These are phyloP conservation scores for Eleusine coracana DNA, from an alignment of 176 grass and related monocot genomes.

Conservation along the genomic window DNA sequence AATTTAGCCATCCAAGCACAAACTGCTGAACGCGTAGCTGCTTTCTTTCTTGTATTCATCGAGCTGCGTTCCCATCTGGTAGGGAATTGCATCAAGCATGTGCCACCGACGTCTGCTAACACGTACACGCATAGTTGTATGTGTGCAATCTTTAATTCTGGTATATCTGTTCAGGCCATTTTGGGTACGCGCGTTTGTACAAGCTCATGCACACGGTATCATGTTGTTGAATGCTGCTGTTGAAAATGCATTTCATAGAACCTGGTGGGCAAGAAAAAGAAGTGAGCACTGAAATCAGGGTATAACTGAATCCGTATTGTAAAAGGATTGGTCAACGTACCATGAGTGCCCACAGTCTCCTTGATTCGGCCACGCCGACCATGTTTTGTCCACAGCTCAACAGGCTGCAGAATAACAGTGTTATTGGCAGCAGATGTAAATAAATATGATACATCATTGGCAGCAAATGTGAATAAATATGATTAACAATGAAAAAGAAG, in stretches of 20 bases:
- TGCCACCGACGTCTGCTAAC: background rate
- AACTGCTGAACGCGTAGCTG: background rate
- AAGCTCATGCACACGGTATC: slow-evolving; percentile 95
- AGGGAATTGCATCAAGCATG: background rate
- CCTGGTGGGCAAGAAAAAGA: slow-evolving; percentile 44
- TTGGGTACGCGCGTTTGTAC: slow-evolving; percentile 85
- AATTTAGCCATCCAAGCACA: background rate
- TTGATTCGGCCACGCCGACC: slow-evolving; percentile 86
- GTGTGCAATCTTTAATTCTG: slow-evolving; percentile 1
- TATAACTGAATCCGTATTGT: background rate
- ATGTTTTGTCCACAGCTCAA: slow-evolving; percentile 89
- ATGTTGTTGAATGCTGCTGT: slow-evolving; percentile 82
- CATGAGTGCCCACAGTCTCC: slow-evolving; percentile 93
- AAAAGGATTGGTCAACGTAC: slow-evolving; percentile 37
- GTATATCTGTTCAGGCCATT: slow-evolving; percentile 86
- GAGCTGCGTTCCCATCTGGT: background rate
- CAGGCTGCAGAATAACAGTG: slow-evolving; percentile 59
- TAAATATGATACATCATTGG: background rate
- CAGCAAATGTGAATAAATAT: background rate
- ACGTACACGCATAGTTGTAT: background rate
- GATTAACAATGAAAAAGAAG: background rate
- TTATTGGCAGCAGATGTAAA: background rate
- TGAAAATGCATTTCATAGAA: slow-evolving; percentile 93
- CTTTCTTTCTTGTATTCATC: background rate
- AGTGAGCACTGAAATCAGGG: slow-evolving; percentile 4